phyloP scores from a whole-genome alignment of 495 filamentous ascomycete species.

The Neurospora discreta region DNA sequence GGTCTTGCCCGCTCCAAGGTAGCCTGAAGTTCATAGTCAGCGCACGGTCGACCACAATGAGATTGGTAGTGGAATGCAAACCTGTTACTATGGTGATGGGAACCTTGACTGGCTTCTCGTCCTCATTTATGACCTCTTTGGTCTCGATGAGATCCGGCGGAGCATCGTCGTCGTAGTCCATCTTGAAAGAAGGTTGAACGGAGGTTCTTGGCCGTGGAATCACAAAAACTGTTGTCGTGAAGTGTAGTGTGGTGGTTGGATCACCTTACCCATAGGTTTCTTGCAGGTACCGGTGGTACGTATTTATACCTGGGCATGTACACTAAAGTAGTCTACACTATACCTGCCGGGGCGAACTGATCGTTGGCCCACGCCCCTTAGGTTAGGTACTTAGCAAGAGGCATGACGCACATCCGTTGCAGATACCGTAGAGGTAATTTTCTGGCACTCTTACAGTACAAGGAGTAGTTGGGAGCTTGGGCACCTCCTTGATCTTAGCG shows the following conservation, averaged over 20 bases:
- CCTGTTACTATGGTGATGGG: conserved; percentile 94
- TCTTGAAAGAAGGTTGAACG: conserved; percentile 4
- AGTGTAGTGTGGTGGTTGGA: neutral
- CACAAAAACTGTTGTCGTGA: neutral
- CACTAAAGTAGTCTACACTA: too few relatives aligned
- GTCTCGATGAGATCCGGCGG: conserved; percentile 64
- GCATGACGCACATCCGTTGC: neutral
- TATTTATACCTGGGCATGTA: neutral
- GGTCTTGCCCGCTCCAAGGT: conserved; percentile 91
- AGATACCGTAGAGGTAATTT: too few relatives aligned
- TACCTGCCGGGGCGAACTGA: neutral
- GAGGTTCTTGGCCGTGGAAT: neutral
- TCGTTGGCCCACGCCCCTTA: neutral
- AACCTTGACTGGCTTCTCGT: conserved; percentile 52
- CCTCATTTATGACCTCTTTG: conserved; percentile 22
- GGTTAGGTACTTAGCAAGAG: neutral
- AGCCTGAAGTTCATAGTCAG: conserved; percentile 35
- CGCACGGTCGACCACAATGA: neutral
- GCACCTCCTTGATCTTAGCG: neutral
- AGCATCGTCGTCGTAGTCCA: conserved; percentile 57
- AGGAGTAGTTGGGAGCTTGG: neutral
- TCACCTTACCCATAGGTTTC: neutral
- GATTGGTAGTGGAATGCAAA: conserved; percentile 22
- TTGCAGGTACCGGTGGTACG: neutral
- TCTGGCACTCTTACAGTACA: too few relatives aligned